Percentiles rank a stretch among this genome's conserved stretches.
These are phyloP conservation scores for Lipomyces sp. DNA, from an alignment of 805 yeast species.

Conservation along the genomic window DNA sequence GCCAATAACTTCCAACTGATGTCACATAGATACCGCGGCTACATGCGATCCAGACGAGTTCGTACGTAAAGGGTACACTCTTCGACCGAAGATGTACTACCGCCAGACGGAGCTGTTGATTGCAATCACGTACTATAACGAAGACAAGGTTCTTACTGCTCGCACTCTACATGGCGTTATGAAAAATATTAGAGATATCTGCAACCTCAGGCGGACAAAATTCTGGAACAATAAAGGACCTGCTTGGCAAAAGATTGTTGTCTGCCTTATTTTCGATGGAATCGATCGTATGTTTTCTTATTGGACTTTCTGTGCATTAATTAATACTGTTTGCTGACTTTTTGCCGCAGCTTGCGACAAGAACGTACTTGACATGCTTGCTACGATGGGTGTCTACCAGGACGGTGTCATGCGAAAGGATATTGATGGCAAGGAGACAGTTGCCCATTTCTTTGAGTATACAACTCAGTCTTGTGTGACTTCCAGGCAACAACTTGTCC, in stretches of 20 bases:
- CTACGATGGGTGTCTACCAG: conserved; percentile 68
- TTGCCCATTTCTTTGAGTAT: conserved; percentile 69
- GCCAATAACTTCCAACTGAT: neutral
- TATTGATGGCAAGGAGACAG: conserved; percentile 63
- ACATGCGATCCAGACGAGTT: conserved; percentile 73
- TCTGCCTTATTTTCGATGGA: conserved; percentile 67
- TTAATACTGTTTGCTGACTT: neutral
- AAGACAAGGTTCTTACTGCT: conserved; percentile 65
- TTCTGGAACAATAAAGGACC: conserved; percentile 57
- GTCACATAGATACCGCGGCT: conserved; percentile 53
- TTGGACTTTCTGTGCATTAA: neutral
- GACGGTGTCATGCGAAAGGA: conserved; percentile 66
- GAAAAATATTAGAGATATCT: conserved; percentile 65
- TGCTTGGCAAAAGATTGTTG: conserved; percentile 70
- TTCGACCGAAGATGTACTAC: conserved; percentile 61
- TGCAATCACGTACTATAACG: conserved; percentile 69
- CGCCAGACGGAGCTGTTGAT: conserved; percentile 65
- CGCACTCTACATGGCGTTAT: conserved; percentile 65
- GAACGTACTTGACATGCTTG: conserved; percentile 63
- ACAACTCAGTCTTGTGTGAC: conserved; percentile 57
- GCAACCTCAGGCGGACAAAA: conserved; percentile 53
- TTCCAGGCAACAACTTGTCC: conserved; percentile 54
- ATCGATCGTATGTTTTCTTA: conserved; percentile 50
- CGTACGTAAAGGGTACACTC: conserved; percentile 57
- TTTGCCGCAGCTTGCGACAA: conserved; percentile 55